Base-by-base conservation (phyloP, 257 asterid species). In the Nicotiana paniculata region DNA sequence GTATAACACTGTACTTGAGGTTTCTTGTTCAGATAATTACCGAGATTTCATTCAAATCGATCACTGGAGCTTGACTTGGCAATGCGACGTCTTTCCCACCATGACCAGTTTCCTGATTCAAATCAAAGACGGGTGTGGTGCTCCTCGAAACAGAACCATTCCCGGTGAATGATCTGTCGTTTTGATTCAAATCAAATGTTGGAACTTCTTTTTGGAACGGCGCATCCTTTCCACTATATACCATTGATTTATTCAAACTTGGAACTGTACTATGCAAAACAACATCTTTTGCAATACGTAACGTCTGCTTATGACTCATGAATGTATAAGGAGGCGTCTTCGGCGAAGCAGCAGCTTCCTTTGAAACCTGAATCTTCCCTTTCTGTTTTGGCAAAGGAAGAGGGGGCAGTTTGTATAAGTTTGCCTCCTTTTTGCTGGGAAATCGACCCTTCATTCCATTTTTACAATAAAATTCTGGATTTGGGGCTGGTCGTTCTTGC, bases 31-130 rank as follows among this genome's bases (percentile, higher is more conserved):
- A 75, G 80, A 75, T 63, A 85, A 87, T 69, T 85, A 95, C 99
- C 88, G 96, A 95, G 81, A 93, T 89, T 84, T 93, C 95, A 77
- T 95, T 95, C 55, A 95, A 85, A 91, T 95, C 99, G 18, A 95
- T 93, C 67, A 86, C 87, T 67, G 95, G 98, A 84, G 92, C 95
- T 77, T 90, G 91, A 77, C 84, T 85, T 26, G 86, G 91, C 80
- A 87, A 59, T 65, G 86, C 67, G 61, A 84, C 85, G 65, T 91
- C 95, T 86, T 83, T 89, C 79, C 85, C 88, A 77, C 89, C 64
- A 59, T 10, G 75, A 77, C 84, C 28, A 74, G 83, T 87, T 65
- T 85, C 91, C 77, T 77, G 88, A 86, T 92, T 95, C 88, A 93
- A 87, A 89, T 95, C 97, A 35, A 93, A 89, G 48, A 72, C 21